Evolutionary conservation across 2,329 filamentous ascomycete species (phyloP).

Genomic region (Fusarium lyarnte): DNA sequence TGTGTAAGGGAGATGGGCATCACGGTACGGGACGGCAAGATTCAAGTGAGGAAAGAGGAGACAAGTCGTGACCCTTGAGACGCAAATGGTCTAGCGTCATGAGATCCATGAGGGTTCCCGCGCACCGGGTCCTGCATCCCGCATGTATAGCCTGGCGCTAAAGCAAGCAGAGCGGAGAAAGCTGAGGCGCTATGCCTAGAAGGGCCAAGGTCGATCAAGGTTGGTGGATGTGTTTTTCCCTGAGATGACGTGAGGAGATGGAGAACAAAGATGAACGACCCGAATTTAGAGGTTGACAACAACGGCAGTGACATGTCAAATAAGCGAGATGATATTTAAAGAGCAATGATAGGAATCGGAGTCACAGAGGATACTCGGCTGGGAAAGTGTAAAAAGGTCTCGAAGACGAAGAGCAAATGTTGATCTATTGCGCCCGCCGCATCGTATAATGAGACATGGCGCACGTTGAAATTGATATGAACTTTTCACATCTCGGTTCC

Average conservation of each 20-base stretch:
- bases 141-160: slow-evolving; percentile 29
- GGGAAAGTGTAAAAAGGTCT: not conserved
- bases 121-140: slow-evolving; percentile 41
- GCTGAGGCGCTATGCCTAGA: not conserved
- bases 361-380: not conserved
- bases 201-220: slow-evolving; percentile 20
- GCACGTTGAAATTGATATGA: slow-evolving; percentile 7
- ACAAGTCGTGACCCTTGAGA: not conserved
- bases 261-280: not conserved
- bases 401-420: not conserved
- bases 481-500: slow-evolving; percentile 4
- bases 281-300: not conserved
- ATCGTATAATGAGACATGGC: slow-evolving; percentile 29
- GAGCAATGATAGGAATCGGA: not conserved
- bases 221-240: not conserved
- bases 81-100: slow-evolving; percentile 16
- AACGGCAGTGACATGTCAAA: not conserved
- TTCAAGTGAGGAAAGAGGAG: slow-evolving; percentile 34
- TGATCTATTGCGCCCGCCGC: not conserved
- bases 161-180: not conserved
- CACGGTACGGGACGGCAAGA: slow-evolving; percentile 8
- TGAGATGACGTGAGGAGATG: slow-evolving; percentile 28
- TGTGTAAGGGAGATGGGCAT: not conserved
- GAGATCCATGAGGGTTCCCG: slow-evolving; percentile 34
- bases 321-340: not conserved